phyloP scores from a whole-genome alignment of 164 flowering plant species.

The Kalanchoe fedtschenkoi region DNA sequence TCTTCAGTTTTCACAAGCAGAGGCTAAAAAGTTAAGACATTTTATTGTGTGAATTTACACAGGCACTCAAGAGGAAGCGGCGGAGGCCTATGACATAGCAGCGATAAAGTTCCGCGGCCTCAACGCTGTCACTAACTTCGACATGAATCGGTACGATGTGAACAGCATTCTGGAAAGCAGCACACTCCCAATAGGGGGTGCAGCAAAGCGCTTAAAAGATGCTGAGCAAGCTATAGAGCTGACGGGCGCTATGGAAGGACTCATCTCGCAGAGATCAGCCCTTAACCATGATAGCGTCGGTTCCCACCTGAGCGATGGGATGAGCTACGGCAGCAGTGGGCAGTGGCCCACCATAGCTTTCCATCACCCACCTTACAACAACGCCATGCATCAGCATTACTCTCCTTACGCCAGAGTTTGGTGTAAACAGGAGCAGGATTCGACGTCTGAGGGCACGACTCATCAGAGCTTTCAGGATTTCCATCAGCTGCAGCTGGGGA shows the following conservation, averaged over 20 bases:
- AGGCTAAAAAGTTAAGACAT: background rate
- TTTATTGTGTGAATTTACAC: background rate
- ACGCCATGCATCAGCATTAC: conserved; percentile 41
- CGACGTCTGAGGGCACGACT: conserved; percentile 1
- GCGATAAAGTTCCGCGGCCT: conserved; percentile 90
- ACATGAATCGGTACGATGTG: conserved; percentile 82
- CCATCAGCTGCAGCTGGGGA: conserved; percentile 43
- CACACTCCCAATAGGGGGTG: conserved; percentile 69
- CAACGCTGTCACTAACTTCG: conserved; percentile 92
- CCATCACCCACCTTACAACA: conserved; percentile 34
- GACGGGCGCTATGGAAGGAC: conserved; percentile 4
- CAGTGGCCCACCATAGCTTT: conserved; percentile 10
- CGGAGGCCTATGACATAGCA: conserved; percentile 95
- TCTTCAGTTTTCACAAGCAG: background rate
- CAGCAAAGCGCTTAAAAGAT: conserved; percentile 67
- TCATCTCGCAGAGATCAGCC: background rate
- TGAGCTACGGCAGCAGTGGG: conserved; percentile 14
- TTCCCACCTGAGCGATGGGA: background rate
- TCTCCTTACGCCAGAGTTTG: conserved; percentile 29
- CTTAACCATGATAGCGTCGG: background rate
- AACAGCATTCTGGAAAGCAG: conserved; percentile 76
- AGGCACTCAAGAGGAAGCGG: conserved; percentile 99
- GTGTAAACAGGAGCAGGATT: conserved; percentile 68
- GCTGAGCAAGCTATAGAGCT: conserved; percentile 33
- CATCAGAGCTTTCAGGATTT: conserved; percentile 23